phyloP scores from a whole-genome alignment of 192 early-diverging fungal species.

The Jimgerdemannia flammicorona region DNA sequence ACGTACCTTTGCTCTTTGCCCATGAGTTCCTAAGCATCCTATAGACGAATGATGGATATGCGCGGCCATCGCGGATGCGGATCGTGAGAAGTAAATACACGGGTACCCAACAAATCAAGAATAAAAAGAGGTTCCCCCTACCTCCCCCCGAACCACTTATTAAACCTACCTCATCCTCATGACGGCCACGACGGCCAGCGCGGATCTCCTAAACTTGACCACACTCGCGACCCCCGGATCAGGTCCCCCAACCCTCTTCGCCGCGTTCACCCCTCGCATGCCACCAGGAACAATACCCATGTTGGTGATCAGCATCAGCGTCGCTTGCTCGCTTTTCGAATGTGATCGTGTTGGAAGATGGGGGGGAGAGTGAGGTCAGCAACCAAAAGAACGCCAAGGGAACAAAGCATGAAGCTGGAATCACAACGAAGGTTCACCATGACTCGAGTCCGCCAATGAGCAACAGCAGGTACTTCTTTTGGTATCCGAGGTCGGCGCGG shows the following conservation, averaged over 20 bases:
- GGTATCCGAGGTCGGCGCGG: slow-evolving; percentile 17
- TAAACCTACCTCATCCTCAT: neutral
- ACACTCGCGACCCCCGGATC: neutral
- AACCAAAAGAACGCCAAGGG: no score
- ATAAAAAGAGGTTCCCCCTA: no score
- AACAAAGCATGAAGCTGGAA: no score
- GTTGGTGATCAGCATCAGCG: neutral
- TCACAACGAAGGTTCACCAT: neutral
- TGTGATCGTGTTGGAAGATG: no score
- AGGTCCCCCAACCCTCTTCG: neutral
- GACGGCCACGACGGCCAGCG: neutral
- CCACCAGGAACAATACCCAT: neutral
- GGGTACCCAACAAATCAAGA: no score
- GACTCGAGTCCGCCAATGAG: slow-evolving; percentile 9
- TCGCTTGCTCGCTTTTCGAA: neutral
- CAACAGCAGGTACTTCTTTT: slow-evolving; percentile 21
- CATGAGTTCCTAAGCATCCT: neutral
- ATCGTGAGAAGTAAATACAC: no score
- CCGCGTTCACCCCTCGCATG: neutral
- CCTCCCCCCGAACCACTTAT: no score
- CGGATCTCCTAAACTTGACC: neutral
- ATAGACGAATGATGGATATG: neutral
- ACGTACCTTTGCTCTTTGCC: neutral
- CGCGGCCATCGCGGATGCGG: no score
- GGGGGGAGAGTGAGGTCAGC: no score